A percentile compares a stretch with the other conserved stretches of the same genome.
Evolutionary conservation across 495 filamentous ascomycete species (phyloP).

Genomic region (Xylaria flabelliformis): DNA sequence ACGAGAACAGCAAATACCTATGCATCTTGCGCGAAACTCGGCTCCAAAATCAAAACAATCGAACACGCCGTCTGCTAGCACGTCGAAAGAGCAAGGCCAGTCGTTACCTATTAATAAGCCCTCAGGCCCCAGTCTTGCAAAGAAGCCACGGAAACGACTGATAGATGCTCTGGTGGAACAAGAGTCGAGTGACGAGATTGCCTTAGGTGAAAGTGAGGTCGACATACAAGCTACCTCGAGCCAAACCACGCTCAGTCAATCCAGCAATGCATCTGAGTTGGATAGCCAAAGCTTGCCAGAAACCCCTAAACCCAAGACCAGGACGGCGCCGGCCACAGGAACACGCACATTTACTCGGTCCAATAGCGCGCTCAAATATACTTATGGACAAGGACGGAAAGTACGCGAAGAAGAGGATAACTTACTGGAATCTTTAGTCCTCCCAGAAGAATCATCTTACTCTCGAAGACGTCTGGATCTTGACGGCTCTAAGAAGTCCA

Average conservation of each 20-base stretch:
- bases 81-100: conserved; percentile 14
- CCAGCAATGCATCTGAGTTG: conserved; percentile 29
- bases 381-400: conserved; percentile 57
- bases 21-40: conserved; percentile 37
- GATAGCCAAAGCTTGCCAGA: conserved; percentile 32
- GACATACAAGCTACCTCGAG: conserved; percentile 27
- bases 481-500: conserved; percentile 41
- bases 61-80: conserved; percentile 2
- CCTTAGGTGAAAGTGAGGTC: conserved; percentile 22
- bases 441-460: conserved; percentile 35
- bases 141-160: conserved; percentile 53
- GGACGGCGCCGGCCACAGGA: conserved; percentile 28
- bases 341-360: conserved; percentile 37
- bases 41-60: conserved; percentile 7
- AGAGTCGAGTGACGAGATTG: conserved; percentile 30
- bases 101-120: not conserved
- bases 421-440: conserved; percentile 37
- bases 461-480: conserved; percentile 50
- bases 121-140: conserved; percentile 14
- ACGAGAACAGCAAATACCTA: conserved; percentile 44
- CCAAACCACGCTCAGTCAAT: conserved; percentile 30
- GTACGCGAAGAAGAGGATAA: conserved; percentile 51
- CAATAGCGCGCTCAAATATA: conserved; percentile 48
- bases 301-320: conserved; percentile 32
- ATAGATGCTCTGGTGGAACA: conserved; percentile 64